Conservation (phyloP, 345 rosid genomes). For the Salix koriyanagi region DNA sequence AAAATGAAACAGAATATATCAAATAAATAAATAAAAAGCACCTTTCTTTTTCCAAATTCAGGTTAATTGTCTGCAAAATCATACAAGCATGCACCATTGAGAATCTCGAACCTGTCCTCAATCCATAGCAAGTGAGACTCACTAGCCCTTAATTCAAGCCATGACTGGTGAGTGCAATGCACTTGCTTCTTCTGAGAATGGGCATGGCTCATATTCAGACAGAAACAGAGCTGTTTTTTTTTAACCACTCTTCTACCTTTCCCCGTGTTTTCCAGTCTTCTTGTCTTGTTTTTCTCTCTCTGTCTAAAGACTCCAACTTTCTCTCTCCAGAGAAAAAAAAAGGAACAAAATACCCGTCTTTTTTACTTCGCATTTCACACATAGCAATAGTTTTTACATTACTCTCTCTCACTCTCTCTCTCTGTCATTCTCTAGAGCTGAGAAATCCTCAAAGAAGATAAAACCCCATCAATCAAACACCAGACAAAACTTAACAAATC, state of each 20-base stretch:
- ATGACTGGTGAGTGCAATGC: neutral
- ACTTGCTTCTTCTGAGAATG: conserved; percentile 15
- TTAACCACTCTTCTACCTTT: neutral
- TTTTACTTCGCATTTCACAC: conserved; percentile 34
- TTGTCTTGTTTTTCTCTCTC: conserved; percentile 1
- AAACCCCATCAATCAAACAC: conserved; percentile 31
- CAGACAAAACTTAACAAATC: conserved; percentile 28
- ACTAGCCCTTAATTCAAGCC: no score
- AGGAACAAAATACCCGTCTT: conserved; percentile 3
- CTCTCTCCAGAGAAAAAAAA: conserved; percentile 18
- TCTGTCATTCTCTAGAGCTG: conserved; percentile 30
- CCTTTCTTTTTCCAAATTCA: neutral
- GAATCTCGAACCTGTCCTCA: neutral
- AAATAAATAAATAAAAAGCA: neutral
- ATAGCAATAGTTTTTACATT: conserved; percentile 49
- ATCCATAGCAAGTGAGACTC: neutral
- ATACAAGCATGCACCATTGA: neutral
- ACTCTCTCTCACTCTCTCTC: neutral
- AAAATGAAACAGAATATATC: neutral
- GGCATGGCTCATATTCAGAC: neutral
- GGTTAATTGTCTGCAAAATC: conserved; percentile 8
- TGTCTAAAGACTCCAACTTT: neutral
- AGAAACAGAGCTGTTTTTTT: conserved; percentile 13
- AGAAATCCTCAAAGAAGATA: conserved; percentile 44
- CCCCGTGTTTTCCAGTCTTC: neutral